Evolutionary conservation across 2,329 filamentous ascomycete genomes (phyloP), one percentile per base, ranked within the genome.

Genomic region (Cordyceps tenuipes): DNA sequence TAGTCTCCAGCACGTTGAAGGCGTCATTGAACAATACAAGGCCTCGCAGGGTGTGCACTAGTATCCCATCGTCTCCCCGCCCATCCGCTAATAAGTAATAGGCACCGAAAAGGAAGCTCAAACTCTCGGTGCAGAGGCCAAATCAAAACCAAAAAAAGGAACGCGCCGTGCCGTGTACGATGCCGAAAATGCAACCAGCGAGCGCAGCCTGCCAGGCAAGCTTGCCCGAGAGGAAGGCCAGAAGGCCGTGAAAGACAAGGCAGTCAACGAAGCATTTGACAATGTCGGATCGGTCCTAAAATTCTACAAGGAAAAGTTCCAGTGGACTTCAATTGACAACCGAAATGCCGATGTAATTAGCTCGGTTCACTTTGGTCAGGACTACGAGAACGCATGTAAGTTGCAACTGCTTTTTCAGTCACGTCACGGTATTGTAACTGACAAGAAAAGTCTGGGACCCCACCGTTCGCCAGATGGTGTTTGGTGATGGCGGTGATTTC

Each of bases 401-500:
- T 71, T 10, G 39, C 15, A 5, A 7, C n/a, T 19, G 6, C 13
- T 9, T 44, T 17, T 3, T 19, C 31, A 3, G 10, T 44, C 23
- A 19, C 4, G 13, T 13, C 13, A 5, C 8, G 36, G 19, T 7
- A 23, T 1, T 10, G 23, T 12, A 10, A 10, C 12, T 39, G n/a
- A 29, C 49, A 31, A 0, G 5, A 1, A 5, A 47, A 77, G 75
- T 79, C 66, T 83, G 80, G 80, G 76, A 82, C 60, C 72, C 77
- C 2, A 69, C 75, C 62, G 71, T 69, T 51, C 66, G 72, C 41
- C 79, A 82, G 65, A 81, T 83, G 76, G 79, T 82, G 5, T 84
- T 81, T 64, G 82, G 81, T 3, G 81, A 83, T 57, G 81, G 81
- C 7, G 75, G 78, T 62, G 73, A 76, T 41, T 79, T 81, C 51